A percentile compares a stretch with the other conserved stretches of the same genome.
phyloP scores from a whole-genome alignment of 441 rosid genomes.

The Euphorbia schlechtendalii region DNA sequence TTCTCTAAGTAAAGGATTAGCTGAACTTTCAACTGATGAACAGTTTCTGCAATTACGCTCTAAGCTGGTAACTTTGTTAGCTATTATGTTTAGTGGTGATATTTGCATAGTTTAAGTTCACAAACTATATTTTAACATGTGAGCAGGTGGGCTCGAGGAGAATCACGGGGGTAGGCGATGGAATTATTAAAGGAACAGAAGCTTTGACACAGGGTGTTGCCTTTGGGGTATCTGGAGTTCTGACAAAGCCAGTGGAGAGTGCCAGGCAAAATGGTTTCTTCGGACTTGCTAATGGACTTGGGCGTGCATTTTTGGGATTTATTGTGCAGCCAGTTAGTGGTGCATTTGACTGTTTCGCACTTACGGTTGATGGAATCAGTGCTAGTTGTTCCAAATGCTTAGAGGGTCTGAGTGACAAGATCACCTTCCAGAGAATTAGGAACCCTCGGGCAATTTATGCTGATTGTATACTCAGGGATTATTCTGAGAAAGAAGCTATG shows the following conservation, averaged over 20 bases:
- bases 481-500: conserved; percentile 82
- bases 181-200: conserved; percentile 93
- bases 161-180: conserved; percentile 97
- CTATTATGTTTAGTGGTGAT: conserved; percentile 3
- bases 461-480: conserved; percentile 75
- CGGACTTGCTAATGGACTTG: conserved; percentile 98
- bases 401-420: conserved; percentile 64
- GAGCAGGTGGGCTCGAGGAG: conserved; percentile 87
- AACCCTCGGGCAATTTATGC: conserved; percentile 84
- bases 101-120: conserved; percentile 8
- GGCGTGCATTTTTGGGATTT: conserved; percentile 82
- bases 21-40: conserved; percentile 97
- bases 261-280: conserved; percentile 81
- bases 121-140: conserved; percentile 15
- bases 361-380: conserved; percentile 95
- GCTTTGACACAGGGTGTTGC: conserved; percentile 99
- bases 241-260: conserved; percentile 93
- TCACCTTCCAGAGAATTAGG: conserved; percentile 69
- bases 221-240: conserved; percentile 97
- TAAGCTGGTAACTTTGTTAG: conserved; percentile 70
- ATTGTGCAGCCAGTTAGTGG: conserved; percentile 96
- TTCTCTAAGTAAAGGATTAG: conserved; percentile 96
- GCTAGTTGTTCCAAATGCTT: conserved; percentile 94
- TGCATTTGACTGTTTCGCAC: conserved; percentile 88
- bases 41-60: conserved; percentile 90